Evolutionary conservation across 768 basidiomycete species (phyloP), one percentile per base, ranked within the genome.

Genomic region (Candolleomyces aberdarensis): DNA sequence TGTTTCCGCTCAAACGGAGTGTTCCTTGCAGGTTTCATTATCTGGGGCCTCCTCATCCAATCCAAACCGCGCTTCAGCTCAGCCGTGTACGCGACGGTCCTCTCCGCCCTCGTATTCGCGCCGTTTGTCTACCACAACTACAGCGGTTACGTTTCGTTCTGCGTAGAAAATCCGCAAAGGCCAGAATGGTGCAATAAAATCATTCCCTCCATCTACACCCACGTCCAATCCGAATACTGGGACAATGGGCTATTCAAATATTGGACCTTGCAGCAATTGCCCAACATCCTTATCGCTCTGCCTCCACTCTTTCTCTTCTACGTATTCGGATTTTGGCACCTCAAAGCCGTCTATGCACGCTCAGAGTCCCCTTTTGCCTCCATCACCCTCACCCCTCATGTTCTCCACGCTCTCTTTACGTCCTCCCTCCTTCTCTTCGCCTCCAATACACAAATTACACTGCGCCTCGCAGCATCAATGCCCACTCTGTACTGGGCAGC

Each of bases 141-240:
- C 61, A 69, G 75, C 49, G 92, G 88, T 3, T 94, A 91, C 69
- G 50, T 65, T 19, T 66, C 75, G 0, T 96, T 94, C 70, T 99
- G 96, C 72, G 20, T 15, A 10, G 31, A 26, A 4, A 47, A 51
- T 49, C 31, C 60, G 13, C 44, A 29, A 7, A 15, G 14, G 32
- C 63, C 67, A 9, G 67, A 56, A 4, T 98, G 96, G 96, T 98
- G 96, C 72, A 56, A 70, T 3, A 61, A 70, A 0, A 44, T 69
- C 22, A 67, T 85, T 5, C 94, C 94, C 0, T 83, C 85, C 14
- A 85, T 93, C 58, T 99, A 98, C 72, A 75, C 83, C 10, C 84
- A 92, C 68, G 90, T 91, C 2, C 96, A 99, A 70, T 75, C 74
- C 5, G 78, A 81, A 57, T 98, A 98, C 72, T 99, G 96, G 97